Percentiles rank a stretch among this genome's conserved stretches.
These are phyloP conservation scores for Clarkia xantiana DNA, from an alignment of 345 rosid species.

Conservation along the genomic window DNA sequence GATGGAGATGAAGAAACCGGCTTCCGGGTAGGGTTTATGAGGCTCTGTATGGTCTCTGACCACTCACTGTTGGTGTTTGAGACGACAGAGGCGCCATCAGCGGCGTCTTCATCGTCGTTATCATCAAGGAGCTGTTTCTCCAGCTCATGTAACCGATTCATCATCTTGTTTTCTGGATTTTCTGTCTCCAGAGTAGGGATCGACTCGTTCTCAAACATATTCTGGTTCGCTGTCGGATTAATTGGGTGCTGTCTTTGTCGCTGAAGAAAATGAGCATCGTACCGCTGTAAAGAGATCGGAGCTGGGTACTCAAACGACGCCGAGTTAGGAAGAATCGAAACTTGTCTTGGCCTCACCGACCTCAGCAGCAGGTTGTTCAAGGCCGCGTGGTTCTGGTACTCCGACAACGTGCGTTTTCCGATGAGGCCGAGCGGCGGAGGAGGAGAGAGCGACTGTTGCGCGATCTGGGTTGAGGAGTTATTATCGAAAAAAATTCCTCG, in stretches of 20 bases:
- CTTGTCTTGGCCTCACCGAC: conserved; percentile 54
- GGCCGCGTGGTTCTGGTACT: conserved; percentile 44
- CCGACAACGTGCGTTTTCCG: conserved; percentile 61
- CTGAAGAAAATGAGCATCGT: conserved; percentile 39
- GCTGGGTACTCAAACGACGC: conserved; percentile 31
- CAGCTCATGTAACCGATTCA: conserved; percentile 61
- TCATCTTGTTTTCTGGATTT: conserved; percentile 54
- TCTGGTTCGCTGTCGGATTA: neutral
- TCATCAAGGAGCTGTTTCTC: conserved; percentile 73
- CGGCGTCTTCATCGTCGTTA: conserved; percentile 42
- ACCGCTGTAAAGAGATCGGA: conserved; percentile 29
- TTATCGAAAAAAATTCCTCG: conserved; percentile 50
- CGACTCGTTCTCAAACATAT: conserved; percentile 12
- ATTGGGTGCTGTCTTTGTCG: conserved; percentile 21
- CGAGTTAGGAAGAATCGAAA: conserved; percentile 20
- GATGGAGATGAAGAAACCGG: conserved; percentile 44
- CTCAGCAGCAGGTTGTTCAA: conserved; percentile 38
- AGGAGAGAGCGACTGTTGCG: conserved; percentile 21
- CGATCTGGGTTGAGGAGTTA: conserved; percentile 31
- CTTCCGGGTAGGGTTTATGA: conserved; percentile 29
- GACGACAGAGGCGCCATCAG: conserved; percentile 33
- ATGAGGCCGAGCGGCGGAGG: conserved; percentile 16
- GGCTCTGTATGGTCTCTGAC: conserved; percentile 56
- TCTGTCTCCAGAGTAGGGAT: conserved; percentile 16
- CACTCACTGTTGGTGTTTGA: conserved; percentile 66